phyloP scores from a whole-genome alignment of 179 eudicot genomes.

The Camellia oleifera region DNA sequence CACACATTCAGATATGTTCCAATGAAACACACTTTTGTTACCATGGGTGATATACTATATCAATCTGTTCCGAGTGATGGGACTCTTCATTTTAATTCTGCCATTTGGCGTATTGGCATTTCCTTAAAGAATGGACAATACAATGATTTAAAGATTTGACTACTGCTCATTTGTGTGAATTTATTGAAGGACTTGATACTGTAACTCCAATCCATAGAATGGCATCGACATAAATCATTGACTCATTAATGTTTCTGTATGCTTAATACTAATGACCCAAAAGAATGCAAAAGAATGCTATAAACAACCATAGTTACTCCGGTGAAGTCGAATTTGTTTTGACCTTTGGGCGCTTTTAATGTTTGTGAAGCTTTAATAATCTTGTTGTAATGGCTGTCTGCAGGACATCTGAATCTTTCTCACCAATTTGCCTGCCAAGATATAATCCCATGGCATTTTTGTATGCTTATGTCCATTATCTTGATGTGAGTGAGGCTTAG shows the following conservation, averaged over 20 bases:
- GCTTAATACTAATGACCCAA: background rate
- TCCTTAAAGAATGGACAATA: background rate
- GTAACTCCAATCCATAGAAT: background rate
- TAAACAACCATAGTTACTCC: background rate
- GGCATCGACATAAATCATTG: background rate
- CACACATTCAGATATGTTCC: background rate
- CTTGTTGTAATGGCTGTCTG: slow-evolving; percentile 31
- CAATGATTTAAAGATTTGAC: background rate
- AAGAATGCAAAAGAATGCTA: background rate
- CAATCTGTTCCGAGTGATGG: background rate
- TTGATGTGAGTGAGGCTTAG: slow-evolving; percentile 64
- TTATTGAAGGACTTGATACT: background rate
- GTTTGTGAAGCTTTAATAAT: background rate
- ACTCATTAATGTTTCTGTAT: background rate
- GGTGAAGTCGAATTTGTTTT: background rate
- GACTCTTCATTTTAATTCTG: background rate
- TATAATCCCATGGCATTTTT: slow-evolving; percentile 96
- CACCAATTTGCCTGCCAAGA: slow-evolving; percentile 98
- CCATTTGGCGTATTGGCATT: background rate
- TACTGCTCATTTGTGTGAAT: slow-evolving; percentile 8
- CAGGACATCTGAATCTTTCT: slow-evolving; percentile 98
- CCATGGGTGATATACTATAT: background rate
- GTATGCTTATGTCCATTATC: slow-evolving; percentile 87
- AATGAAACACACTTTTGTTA: background rate
- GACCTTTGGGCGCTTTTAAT: background rate